These are phyloP conservation scores for Stachybotrys elegans DNA, from an alignment of 2,329 filamentous ascomycete genomes.

Conservation along the genomic window DNA sequence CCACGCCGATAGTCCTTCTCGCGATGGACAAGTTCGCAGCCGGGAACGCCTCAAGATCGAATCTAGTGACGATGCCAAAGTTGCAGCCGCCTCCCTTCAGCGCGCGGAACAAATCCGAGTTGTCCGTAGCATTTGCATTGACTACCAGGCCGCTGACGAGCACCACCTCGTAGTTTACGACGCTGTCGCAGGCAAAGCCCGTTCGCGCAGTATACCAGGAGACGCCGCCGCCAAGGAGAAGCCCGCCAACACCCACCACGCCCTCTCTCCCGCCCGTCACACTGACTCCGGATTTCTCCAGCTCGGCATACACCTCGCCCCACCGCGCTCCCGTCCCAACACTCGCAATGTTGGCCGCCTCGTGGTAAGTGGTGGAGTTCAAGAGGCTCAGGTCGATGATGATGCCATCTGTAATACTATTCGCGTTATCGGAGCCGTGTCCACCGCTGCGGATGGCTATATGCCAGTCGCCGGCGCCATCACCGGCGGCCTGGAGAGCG, in stretches of 20 bases:
- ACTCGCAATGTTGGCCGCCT: conserved; percentile 6
- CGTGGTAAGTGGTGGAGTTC: conserved; percentile 10
- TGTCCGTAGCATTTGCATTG: conserved; percentile 3
- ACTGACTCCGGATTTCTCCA: conserved; percentile 3
- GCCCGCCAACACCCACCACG: conserved; percentile 3
- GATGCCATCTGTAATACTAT: conserved; percentile 37
- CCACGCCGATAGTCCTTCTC: not conserved
- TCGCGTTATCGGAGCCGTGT: conserved; percentile 35
- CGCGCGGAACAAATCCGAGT: conserved; percentile 36
- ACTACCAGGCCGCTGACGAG: not conserved
- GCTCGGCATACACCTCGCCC: conserved; percentile 8
- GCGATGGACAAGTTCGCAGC: not conserved
- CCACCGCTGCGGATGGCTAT: conserved; percentile 48
- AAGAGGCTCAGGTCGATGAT: conserved; percentile 35
- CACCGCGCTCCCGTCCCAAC: conserved; percentile 8
- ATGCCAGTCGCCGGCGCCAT: conserved; percentile 20
- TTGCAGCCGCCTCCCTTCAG: conserved; percentile 42
- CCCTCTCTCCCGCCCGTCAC: conserved; percentile 3
- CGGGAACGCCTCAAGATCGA: conserved; percentile 5
- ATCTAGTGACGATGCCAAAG: conserved; percentile 30
- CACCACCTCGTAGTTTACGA: not conserved
- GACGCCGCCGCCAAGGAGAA: conserved; percentile 5
- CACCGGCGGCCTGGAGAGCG: conserved; percentile 8
- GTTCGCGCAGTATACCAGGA: not conserved
- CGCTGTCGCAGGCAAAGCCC: conserved; percentile 1